phyloP scores from a whole-genome alignment of 805 yeast genomes.

The Spathaspora passalidarum region DNA sequence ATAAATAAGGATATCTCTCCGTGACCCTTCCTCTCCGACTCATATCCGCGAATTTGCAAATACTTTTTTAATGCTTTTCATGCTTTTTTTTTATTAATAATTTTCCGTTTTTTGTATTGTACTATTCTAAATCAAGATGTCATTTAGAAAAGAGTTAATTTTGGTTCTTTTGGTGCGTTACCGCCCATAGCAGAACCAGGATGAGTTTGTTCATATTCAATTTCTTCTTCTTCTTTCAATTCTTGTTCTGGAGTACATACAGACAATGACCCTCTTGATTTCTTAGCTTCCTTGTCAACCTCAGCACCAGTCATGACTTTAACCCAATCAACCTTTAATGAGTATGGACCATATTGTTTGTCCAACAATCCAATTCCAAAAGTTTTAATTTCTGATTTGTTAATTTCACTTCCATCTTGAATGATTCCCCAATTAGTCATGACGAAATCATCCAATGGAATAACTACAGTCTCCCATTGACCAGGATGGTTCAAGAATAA shows the following conservation, averaged over 20 bases:
- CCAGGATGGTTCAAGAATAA: constrained; percentile 69
- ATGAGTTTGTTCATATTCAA: constrained; percentile 6
- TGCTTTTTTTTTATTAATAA: not conserved
- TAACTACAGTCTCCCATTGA: constrained; percentile 79
- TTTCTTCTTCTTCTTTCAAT: constrained; percentile 2
- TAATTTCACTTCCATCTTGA: constrained; percentile 51
- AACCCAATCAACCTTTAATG: constrained; percentile 67
- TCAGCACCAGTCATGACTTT: constrained; percentile 62
- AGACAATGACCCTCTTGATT: constrained; percentile 18
- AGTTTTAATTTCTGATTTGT: constrained; percentile 63
- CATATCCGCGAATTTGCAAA: not conserved
- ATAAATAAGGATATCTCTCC: constrained; percentile 1
- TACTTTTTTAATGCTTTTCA: not conserved
- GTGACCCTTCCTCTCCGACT: not conserved
- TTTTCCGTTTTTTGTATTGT: not conserved
- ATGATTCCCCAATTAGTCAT: constrained; percentile 77
- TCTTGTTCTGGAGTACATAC: constrained; percentile 5
- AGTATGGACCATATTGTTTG: constrained; percentile 72
- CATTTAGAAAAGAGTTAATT: constrained; percentile 27
- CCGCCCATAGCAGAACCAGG: constrained; percentile 23
- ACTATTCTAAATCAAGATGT: not conserved
- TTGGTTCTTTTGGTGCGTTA: constrained; percentile 27
- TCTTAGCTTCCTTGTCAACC: constrained; percentile 38
- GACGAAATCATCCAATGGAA: constrained; percentile 76
- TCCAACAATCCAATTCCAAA: constrained; percentile 79